Conservation (phyloP, 2,329 filamentous ascomycete genomes). For the Diaporthe nobilis region DNA sequence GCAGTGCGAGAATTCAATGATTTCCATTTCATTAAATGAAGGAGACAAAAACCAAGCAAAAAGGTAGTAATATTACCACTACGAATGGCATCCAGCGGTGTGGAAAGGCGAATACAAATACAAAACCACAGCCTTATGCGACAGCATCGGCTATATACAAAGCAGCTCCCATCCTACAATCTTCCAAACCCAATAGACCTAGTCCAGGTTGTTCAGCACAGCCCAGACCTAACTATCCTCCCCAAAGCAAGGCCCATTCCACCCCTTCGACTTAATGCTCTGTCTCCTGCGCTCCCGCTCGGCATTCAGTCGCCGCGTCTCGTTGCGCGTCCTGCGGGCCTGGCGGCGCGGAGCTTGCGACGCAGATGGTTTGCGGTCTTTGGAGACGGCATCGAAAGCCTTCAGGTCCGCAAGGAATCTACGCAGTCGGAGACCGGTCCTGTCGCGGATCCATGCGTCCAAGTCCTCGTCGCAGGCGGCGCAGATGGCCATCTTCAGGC, state of each 20-base stretch:
- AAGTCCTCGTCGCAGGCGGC: conserved; percentile 69
- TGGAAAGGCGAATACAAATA: not conserved
- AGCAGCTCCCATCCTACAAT: not conserved
- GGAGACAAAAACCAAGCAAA: not conserved
- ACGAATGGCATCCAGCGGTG: conserved; percentile 23
- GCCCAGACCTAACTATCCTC: conserved; percentile 15
- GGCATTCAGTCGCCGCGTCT: conserved; percentile 18
- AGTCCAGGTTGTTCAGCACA: not conserved
- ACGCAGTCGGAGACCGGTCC: conserved; percentile 67
- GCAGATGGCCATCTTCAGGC: conserved; percentile 68
- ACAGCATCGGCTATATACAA: not conserved
- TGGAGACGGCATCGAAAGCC: conserved; percentile 62
- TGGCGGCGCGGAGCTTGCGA: conserved; percentile 18
- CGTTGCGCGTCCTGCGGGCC: conserved; percentile 31
- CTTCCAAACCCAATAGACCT: no score
- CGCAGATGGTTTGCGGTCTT: conserved; percentile 41
- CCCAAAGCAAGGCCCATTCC: conserved; percentile 34
- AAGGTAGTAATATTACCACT: conserved; percentile 37
- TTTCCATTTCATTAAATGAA: not conserved
- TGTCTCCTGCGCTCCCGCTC: conserved; percentile 30
- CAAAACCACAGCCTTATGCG: not conserved
- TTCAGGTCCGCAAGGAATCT: conserved; percentile 69
- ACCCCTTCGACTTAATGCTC: conserved; percentile 22
- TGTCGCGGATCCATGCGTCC: conserved; percentile 65
- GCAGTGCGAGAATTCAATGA: not conserved